Evolutionary conservation across 2,329 filamentous ascomycete species (phyloP).

Genomic region (Aspergillus fischeri): DNA sequence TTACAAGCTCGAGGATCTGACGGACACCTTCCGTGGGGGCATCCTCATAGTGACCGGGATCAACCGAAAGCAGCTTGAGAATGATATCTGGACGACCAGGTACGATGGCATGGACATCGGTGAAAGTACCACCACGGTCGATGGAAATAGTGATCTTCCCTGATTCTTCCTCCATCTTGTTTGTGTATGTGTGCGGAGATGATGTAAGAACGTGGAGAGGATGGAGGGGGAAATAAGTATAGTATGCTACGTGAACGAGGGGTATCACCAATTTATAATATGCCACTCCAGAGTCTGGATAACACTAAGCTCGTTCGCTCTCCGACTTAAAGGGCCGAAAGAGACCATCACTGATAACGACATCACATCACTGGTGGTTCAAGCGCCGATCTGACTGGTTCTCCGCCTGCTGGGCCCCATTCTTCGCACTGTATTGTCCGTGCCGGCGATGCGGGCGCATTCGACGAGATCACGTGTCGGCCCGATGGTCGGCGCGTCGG

Average conservation of each 20-base stretch:
- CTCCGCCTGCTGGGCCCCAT: background rate
- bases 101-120: constrained; percentile 36
- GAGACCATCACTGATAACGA: background rate
- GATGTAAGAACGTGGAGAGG: background rate
- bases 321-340: background rate
- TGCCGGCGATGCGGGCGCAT: background rate
- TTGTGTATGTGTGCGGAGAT: background rate
- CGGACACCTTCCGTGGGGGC: constrained; percentile 74
- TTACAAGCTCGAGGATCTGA: constrained; percentile 55
- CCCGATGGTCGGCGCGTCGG: constrained; percentile 17
- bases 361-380: background rate
- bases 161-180: constrained; percentile 22
- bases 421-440: background rate
- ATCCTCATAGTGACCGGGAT: constrained; percentile 39
- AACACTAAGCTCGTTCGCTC: background rate
- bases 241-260: background rate
- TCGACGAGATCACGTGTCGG: constrained; percentile 25
- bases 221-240: background rate
- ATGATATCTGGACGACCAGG: constrained; percentile 36
- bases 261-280: constrained; percentile 13
- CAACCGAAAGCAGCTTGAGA: constrained; percentile 38
- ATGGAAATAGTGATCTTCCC: constrained; percentile 36
- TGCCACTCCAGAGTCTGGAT: background rate
- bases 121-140: constrained; percentile 41
- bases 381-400: constrained; percentile 4